Conservation (phyloP, 768 basidiomycete genomes). For the Hirschioporus abietinus region DNA sequence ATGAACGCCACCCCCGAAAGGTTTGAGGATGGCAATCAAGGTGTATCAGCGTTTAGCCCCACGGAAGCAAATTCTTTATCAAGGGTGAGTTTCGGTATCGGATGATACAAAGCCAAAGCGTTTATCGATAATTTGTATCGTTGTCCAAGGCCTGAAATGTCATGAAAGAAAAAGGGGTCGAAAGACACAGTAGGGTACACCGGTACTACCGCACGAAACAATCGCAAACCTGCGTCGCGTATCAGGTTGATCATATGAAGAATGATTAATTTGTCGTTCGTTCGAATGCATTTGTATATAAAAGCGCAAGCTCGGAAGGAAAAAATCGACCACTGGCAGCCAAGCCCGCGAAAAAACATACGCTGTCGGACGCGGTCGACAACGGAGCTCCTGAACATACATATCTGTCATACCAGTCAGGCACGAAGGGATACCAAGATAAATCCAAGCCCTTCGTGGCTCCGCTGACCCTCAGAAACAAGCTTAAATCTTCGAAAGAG, state of each 20-base stretch:
- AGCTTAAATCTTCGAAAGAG: slow-evolving; percentile 1
- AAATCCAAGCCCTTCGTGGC: not conserved
- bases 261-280: not conserved
- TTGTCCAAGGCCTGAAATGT: not conserved
- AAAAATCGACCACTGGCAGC: not conserved
- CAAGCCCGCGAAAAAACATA: not conserved
- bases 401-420: not conserved
- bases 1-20: not conserved
- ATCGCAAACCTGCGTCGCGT: not conserved
- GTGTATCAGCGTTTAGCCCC: too few species aligned
- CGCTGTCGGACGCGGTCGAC: not conserved
- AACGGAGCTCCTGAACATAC: not conserved
- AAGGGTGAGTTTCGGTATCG: too few species aligned
- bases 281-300: not conserved
- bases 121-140: not conserved
- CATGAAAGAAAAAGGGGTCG: not conserved
- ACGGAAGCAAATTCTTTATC: not conserved
- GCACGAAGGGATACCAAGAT: not conserved
- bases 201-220: not conserved
- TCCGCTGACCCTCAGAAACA: not conserved
- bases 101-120: not conserved
- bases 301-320: not conserved
- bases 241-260: not conserved
- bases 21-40: not conserved
- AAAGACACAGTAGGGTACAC: not conserved